phyloP scores from a whole-genome alignment of 805 yeast species.

The Monosporozyma siamensis region DNA sequence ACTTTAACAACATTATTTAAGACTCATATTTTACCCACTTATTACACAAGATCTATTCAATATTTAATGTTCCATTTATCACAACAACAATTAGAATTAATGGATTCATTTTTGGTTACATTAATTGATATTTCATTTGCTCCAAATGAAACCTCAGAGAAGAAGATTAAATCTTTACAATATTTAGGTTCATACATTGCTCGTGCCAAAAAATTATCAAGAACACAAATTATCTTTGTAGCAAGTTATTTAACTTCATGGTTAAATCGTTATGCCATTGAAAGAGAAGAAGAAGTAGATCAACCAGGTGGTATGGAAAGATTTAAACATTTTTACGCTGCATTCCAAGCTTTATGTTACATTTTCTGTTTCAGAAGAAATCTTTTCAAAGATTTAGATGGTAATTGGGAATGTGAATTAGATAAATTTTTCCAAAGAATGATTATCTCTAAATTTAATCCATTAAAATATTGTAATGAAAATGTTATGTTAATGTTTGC shows the following conservation, averaged over 20 bases:
- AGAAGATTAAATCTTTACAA: constrained; percentile 82
- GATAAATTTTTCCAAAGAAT: constrained; percentile 83
- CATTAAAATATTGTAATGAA: constrained; percentile 85
- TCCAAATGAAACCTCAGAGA: constrained; percentile 56
- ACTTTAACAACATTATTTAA: constrained; percentile 69
- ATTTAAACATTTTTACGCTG: constrained; percentile 80
- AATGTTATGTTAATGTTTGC: constrained; percentile 93
- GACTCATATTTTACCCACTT: constrained; percentile 81
- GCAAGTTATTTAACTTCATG: constrained; percentile 75
- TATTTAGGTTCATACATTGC: constrained; percentile 86
- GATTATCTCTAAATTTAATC: constrained; percentile 83
- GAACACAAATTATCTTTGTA: constrained; percentile 69
- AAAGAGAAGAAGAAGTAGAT: constrained; percentile 75
- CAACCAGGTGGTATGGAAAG: constrained; percentile 74
- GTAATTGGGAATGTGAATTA: constrained; percentile 66
- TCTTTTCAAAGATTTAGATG: constrained; percentile 38
- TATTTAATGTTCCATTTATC: constrained; percentile 72
- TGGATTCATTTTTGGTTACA: constrained; percentile 75
- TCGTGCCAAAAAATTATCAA: constrained; percentile 64
- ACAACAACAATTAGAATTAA: constrained; percentile 71
- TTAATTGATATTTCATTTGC: constrained; percentile 77
- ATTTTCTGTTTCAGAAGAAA: constrained; percentile 84
- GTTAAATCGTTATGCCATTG: constrained; percentile 71
- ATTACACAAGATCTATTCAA: constrained; percentile 81
- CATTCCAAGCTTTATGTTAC: constrained; percentile 82